Base-by-base conservation (phyloP, 2,329 filamentous ascomycete genomes). In the Colletotrichum sansevieriae region DNA sequence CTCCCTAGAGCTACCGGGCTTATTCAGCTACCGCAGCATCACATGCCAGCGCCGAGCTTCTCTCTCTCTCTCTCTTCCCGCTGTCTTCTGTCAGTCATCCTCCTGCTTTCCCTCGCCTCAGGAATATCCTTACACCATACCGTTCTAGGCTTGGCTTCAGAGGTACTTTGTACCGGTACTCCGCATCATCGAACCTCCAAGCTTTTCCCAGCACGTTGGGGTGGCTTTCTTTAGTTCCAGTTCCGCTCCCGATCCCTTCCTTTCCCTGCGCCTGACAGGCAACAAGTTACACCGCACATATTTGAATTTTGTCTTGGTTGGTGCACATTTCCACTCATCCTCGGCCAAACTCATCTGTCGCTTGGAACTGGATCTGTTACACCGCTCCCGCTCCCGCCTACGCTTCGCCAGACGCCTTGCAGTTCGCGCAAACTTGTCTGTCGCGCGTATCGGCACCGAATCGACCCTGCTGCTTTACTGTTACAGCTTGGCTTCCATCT, bases 11-110 rank as follows among this genome's bases (percentile, higher is more conserved):
- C 7, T 5, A 5, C 11, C 56, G 20, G 46, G 37, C 15, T 33
- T 68, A 72, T 66, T 35, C 29, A 15, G 15, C 13, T 63, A 73
- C 18, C 52, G 71, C 41, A 65, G 63, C 61, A 55, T 73, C 71
- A 73, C 71, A 73, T 73, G 71, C 63, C 61, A 68, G 13, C 59
- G 41, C 44, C 46, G 46, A 35, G 51, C 51, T 56, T 55, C 35
- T 46, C 37, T 12, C 62, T 39, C 20, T 44, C 62, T 55, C 41
- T 54, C 44, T 46, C 39, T 43, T 69, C 56, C 66, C 52, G 57
- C 67, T 67, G 57, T 63, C 64, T 63, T 54, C 59, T 63, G 67
- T 63, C 67, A 68, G 64, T 43, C 25, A 25, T 60, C 41, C 52
- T 43, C 39, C 44, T 11, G n/a, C 29, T 43, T 25, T 46, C 39